A percentile compares a stretch with the other conserved stretches of the same genome.
Evolutionary conservation across 495 filamentous ascomycete species (phyloP).

Genomic region (Aspergillus cavernicola): DNA sequence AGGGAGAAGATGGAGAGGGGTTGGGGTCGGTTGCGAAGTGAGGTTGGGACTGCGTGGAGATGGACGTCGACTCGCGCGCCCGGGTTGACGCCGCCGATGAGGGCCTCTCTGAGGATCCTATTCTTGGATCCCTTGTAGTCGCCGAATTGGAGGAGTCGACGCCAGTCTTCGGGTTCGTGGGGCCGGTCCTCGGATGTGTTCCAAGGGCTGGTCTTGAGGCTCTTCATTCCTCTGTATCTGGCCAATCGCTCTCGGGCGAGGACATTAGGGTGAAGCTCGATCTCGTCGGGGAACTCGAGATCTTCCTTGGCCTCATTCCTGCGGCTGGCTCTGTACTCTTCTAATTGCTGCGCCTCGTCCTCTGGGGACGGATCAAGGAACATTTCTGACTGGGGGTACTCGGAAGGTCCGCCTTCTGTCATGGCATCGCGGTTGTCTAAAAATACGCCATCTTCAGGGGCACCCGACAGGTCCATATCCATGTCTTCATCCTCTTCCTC

Average conservation of each 20-base stretch:
- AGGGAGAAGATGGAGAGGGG: conserved; percentile 77
- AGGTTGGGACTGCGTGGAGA: conserved; percentile 66
- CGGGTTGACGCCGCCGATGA: conserved; percentile 78
- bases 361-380: conserved; percentile 85
- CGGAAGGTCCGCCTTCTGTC: conserved; percentile 76
- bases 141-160: conserved; percentile 71
- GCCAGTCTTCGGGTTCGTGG: conserved; percentile 86
- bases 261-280: conserved; percentile 87
- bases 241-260: conserved; percentile 79
- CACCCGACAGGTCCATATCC: conserved; percentile 45
- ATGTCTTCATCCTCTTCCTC: conserved; percentile 50
- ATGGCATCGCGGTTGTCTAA: conserved; percentile 62
- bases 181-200: conserved; percentile 80
- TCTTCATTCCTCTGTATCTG: conserved; percentile 87
- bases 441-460: conserved; percentile 77
- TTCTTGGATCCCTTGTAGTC: conserved; percentile 82
- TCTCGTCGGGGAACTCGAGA: conserved; percentile 93
- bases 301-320: conserved; percentile 80
- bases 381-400: conserved; percentile 86
- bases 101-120: conserved; percentile 68
- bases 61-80: conserved; percentile 79
- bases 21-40: conserved; percentile 51
- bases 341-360: conserved; percentile 76
- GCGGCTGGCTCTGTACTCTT: conserved; percentile 72
- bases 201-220: conserved; percentile 79